Conservation (phyloP, 305 asterid genomes). For the Fraxinus xanthoxyloides region DNA sequence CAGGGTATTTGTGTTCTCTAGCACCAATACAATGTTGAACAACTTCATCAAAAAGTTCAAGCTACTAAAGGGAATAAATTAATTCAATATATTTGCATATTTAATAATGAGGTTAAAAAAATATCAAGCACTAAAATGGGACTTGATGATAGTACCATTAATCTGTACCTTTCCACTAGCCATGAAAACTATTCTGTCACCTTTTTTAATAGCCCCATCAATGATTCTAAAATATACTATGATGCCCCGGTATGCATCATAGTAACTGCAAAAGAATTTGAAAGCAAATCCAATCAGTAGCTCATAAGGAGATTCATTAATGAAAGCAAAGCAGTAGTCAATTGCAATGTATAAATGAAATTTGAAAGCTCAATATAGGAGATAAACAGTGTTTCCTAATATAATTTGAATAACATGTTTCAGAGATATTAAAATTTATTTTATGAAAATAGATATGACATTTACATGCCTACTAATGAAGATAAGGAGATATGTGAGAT, state of each 20-base stretch:
- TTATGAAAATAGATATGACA: not conserved
- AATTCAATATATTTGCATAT: not conserved
- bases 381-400: slow-evolving; percentile 1
- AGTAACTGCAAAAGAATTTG: slow-evolving; percentile 59
- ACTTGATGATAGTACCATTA: slow-evolving; percentile 17
- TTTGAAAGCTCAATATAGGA: slow-evolving; percentile 1
- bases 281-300: slow-evolving; percentile 28
- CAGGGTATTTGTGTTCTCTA: not conserved
- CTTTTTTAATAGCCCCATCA: slow-evolving; percentile 86
- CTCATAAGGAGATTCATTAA: slow-evolving; percentile 11
- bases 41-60: not conserved
- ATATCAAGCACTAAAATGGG: slow-evolving; percentile 11
- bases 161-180: slow-evolving; percentile 86
- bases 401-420: not conserved
- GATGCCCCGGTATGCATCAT: slow-evolving; percentile 95
- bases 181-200: slow-evolving; percentile 89
- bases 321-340: slow-evolving; percentile 7
- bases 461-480: not conserved
- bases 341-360: slow-evolving; percentile 5
- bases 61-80: not conserved
- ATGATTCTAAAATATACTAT: slow-evolving; percentile 90
- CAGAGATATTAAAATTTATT: slow-evolving; percentile 1
- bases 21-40: not conserved
- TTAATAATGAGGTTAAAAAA: not conserved
- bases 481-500: not conserved